phyloP scores from a whole-genome alignment of 176 grass and related monocot species.

The Tillandsia fasciculata region DNA sequence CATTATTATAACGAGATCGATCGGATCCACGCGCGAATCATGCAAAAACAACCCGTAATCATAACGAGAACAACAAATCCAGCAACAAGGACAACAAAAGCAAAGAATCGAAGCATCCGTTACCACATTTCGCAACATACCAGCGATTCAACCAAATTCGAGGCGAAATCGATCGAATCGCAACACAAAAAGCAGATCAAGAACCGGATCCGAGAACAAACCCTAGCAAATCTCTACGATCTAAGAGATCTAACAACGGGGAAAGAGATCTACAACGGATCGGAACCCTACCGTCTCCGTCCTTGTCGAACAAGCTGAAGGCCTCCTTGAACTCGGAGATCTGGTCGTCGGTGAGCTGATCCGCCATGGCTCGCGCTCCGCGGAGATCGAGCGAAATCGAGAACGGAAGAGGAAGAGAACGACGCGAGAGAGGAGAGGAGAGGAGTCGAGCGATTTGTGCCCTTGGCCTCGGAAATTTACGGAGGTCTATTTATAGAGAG shows the following conservation, averaged over 20 bases:
- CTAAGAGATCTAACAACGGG: neutral
- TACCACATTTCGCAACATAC: too few relatives aligned
- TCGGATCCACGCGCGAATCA: too few relatives aligned
- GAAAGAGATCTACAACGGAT: neutral
- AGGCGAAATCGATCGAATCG: too few relatives aligned
- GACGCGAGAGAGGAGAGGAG: neutral
- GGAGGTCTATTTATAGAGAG: neutral
- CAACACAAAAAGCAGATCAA: too few relatives aligned
- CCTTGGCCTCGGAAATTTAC: neutral
- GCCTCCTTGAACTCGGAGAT: conserved; percentile 4
- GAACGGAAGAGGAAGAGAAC: neutral
- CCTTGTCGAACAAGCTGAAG: conserved; percentile 6
- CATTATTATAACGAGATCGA: too few relatives aligned
- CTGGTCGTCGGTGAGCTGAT: conserved; percentile 1
- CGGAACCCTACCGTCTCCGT: neutral
- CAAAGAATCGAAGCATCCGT: too few relatives aligned
- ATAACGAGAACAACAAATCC: too few relatives aligned
- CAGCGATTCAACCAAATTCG: too few relatives aligned
- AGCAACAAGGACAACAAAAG: too few relatives aligned
- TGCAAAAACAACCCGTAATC: too few relatives aligned
- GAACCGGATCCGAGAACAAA: too few relatives aligned
- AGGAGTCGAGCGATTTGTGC: conserved; percentile 1
- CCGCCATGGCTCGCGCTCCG: neutral
- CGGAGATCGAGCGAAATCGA: neutral
- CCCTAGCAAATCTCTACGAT: neutral